Percentiles rank a stretch among this genome's conserved stretches.
Conservation (phyloP, 108 stramenopile genomes). For the Pseudonitzschia delicatissima region DNA sequence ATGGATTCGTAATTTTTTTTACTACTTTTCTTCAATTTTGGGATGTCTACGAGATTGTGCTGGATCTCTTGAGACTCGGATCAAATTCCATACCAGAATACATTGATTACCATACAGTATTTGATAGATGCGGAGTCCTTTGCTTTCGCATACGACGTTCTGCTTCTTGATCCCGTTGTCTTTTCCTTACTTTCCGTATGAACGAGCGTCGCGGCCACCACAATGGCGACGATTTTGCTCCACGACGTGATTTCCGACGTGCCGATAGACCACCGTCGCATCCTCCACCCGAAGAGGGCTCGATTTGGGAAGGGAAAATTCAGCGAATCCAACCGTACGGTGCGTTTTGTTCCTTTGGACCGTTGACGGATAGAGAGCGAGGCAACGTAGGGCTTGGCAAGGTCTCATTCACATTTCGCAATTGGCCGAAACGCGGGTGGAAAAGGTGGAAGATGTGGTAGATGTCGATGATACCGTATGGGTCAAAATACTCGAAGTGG, state of each 20-base stretch:
- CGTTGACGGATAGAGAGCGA: conserved; percentile 15
- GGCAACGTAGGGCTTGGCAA: conserved; percentile 3
- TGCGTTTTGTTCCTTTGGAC: conserved; percentile 47
- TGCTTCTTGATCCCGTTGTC: not conserved
- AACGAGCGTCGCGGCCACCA: not conserved
- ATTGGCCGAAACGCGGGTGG: conserved; percentile 38
- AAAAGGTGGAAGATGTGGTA: conserved; percentile 42
- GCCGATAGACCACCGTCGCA: not conserved
- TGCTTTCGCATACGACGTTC: too few species aligned
- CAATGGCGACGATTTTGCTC: not conserved
- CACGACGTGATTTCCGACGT: not conserved
- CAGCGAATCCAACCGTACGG: conserved; percentile 63
- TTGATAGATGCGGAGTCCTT: too few species aligned
- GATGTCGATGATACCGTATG: conserved; percentile 33
- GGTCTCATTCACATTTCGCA: conserved; percentile 74
- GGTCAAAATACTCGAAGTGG: conserved; percentile 45
- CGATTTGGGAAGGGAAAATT: conserved; percentile 38
- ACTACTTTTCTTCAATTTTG: too few species aligned
- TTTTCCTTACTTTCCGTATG: not conserved
- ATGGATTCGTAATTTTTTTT: too few species aligned
- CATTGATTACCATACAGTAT: too few species aligned
- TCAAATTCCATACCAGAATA: too few species aligned
- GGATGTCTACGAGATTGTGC: too few species aligned
- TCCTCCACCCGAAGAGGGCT: conserved; percentile 21
- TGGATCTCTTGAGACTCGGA: too few species aligned